Evolutionary conservation across 352 stramenopile species (phyloP), one percentile per base, ranked within the genome.

Genomic region (Pythium plurisporium): DNA sequence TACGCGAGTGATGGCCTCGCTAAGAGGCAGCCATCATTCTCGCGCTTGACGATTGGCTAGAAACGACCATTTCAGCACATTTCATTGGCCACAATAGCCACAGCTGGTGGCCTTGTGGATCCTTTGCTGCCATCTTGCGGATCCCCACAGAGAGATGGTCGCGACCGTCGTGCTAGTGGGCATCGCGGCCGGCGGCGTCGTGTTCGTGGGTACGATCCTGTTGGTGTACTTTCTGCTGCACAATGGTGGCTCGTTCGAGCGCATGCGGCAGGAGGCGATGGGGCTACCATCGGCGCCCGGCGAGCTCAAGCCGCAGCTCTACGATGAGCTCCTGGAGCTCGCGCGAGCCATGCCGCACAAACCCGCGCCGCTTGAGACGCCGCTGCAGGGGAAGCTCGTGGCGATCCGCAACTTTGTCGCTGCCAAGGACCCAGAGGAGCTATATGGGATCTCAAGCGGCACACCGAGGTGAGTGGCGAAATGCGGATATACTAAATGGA

Each of bases 161-260:
- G 73, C 72, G 8, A 67, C 69, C 0, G 67, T 76, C 22, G 80
- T 91, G 55, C 34, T 86, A 44, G 55, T 80, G 25, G 88, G 88
- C 43, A 93, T 96, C 54, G 74, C 88, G 23, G 86, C 86, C 3
- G 88, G 88, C 48, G 76, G 72, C 26, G 55, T 82, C 54, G 88
- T 96, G 48, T 96, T 96, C 67, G 68, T 91, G 40, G 80, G 73
- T 11, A 94, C 86, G 50, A 69, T 96, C 41, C 41, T 87, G 31
- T 73, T 81, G 2, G 88, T 94, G n/a, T 95, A 93, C 41, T 72
- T 90, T 59, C 69, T 96, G 44, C 76, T 96, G 4, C 65, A 82
- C 22, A 68, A 82, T 34, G 88, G 88, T 11, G 88, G 88, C 7
- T 96, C 87, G 23, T 96, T 96, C 50, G 77, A 95, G 27, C 82